Evolutionary conservation across 805 yeast species (phyloP).

Genomic region (Cyberlindnera bimundalis): DNA sequence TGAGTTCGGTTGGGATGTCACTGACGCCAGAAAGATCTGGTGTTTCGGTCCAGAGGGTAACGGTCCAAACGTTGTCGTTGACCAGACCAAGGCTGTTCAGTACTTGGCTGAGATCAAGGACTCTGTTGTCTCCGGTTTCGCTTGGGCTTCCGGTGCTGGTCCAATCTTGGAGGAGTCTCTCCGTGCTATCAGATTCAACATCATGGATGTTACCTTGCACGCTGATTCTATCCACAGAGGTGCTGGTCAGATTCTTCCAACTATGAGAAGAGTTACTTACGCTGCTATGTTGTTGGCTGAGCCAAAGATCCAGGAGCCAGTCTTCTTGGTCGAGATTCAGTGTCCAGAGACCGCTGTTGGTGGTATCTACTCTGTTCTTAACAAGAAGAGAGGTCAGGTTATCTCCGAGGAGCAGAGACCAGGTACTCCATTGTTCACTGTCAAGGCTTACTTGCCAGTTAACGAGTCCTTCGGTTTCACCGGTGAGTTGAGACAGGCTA

Average conservation of each 20-base stretch:
- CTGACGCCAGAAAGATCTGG: constrained; percentile 99
- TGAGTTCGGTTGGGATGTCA: constrained; percentile 98
- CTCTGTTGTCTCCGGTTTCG: constrained; percentile 99
- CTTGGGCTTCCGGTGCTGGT: constrained; percentile 99
- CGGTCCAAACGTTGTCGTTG: constrained; percentile 98
- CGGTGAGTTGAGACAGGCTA: constrained; percentile 98
- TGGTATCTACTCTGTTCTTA: constrained; percentile 99
- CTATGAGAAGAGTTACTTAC: constrained; percentile 99
- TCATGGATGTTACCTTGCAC: constrained; percentile 97
- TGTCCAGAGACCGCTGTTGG: constrained; percentile 99
- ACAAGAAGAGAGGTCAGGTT: constrained; percentile 99
- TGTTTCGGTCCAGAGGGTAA: constrained; percentile 99
- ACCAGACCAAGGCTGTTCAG: constrained; percentile 99
- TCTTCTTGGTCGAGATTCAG: constrained; percentile 98
- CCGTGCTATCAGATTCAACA: constrained; percentile 96
- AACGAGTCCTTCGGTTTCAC: constrained; percentile 99
- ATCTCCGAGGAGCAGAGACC: constrained; percentile 99
- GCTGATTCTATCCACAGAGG: constrained; percentile 99
- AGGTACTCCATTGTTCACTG: constrained; percentile 99
- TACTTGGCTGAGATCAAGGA: constrained; percentile 99
- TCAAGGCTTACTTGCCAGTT: constrained; percentile 99
- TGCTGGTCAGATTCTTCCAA: constrained; percentile 99
- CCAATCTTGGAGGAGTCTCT: constrained; percentile 95
- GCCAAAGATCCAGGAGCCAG: constrained; percentile 99
- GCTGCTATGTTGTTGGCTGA: constrained; percentile 97